Percentiles rank a stretch among this genome's conserved stretches.
phyloP scores from a whole-genome alignment of 495 filamentous ascomycete genomes.

The Aspergillus saccharolyticus region DNA sequence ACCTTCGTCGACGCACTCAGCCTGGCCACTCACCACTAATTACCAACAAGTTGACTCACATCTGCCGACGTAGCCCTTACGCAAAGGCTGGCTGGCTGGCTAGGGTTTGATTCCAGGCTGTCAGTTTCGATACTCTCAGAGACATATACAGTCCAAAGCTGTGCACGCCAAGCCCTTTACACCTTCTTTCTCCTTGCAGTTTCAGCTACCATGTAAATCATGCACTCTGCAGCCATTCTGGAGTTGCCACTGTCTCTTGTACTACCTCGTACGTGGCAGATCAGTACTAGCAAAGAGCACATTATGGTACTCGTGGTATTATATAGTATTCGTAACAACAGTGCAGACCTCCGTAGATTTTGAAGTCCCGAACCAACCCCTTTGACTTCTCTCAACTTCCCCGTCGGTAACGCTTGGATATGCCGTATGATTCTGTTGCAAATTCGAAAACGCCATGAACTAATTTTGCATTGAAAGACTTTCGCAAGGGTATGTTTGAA shows the following conservation, averaged over 20 bases:
- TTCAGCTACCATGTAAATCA: neutral
- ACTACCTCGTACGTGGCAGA: neutral
- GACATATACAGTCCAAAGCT: neutral
- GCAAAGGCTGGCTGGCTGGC: neutral
- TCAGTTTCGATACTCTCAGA: neutral
- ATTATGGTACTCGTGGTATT: slow-evolving; percentile 5
- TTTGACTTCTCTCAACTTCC: neutral
- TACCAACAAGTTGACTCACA: too few relatives aligned
- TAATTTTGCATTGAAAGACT: neutral
- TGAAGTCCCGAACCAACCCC: neutral
- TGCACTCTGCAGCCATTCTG: neutral
- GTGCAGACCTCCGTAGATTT: neutral
- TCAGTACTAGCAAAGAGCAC: neutral
- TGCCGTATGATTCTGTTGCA: neutral
- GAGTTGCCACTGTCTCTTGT: neutral
- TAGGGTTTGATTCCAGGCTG: neutral
- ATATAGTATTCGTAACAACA: slow-evolving; percentile 2
- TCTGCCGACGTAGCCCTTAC: neutral
- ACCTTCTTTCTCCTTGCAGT: neutral
- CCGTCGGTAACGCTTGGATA: neutral
- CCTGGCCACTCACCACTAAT: neutral
- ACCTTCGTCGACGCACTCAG: neutral
- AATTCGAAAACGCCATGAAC: neutral
- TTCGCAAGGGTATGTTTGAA: neutral
- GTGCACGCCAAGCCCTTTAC: neutral